Conservation (phyloP, 306 rosid genomes). For the Macrotyloma uniflorum region DNA sequence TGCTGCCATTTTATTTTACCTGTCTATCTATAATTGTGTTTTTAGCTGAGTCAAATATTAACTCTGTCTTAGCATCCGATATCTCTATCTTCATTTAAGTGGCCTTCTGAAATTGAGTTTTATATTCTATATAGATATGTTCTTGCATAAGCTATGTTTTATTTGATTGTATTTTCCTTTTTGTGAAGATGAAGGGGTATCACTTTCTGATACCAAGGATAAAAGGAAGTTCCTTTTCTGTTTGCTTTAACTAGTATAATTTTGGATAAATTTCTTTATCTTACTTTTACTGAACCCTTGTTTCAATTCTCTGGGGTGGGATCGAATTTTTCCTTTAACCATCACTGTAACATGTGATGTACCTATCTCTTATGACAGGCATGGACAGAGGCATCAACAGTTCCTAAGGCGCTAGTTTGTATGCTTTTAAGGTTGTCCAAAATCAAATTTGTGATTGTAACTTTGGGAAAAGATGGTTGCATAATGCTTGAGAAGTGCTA, state of each 20-base stretch:
- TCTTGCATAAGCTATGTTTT: background rate
- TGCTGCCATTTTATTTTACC: background rate
- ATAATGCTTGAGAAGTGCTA: conserved; percentile 77
- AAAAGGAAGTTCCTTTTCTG: background rate
- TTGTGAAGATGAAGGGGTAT: background rate
- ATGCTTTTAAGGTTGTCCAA: conserved; percentile 81
- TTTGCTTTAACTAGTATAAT: background rate
- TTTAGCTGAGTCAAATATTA: background rate
- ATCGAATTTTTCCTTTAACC: background rate
- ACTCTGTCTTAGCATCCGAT: background rate
- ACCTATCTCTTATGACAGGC: conserved; percentile 50
- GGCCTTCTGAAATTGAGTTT: background rate
- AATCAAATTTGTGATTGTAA: conserved; percentile 75
- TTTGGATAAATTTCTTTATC: too few relatives aligned
- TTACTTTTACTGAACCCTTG: too few relatives aligned
- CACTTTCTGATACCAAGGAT: background rate
- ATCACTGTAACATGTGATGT: background rate
- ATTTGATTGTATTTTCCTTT: background rate
- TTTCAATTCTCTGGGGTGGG: background rate
- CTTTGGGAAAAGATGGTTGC: conserved; percentile 94
- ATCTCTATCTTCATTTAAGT: background rate
- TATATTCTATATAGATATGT: conserved; percentile 4
- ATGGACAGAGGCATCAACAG: conserved; percentile 77
- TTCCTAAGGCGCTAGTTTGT: conserved; percentile 78
- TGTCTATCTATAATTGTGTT: background rate